A percentile compares a stretch with the other conserved stretches of the same genome.
phyloP scores from a whole-genome alignment of 805 yeast genomes.

The Scheffersomyces stipitis region DNA sequence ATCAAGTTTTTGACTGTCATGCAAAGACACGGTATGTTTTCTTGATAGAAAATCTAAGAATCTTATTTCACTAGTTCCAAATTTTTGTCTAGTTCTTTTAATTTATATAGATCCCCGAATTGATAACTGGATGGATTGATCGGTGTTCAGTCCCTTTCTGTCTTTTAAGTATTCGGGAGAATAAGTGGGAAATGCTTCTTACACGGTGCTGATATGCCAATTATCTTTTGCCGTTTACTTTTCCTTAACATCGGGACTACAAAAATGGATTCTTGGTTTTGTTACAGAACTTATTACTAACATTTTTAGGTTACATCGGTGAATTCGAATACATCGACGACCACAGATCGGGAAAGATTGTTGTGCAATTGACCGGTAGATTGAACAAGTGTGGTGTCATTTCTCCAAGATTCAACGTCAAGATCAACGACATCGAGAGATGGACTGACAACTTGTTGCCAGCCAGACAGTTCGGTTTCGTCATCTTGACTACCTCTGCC shows the following conservation, averaged over 20 bases:
- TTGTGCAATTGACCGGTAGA: slow-evolving; percentile 96
- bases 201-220: slow-evolving; percentile 50
- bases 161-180: slow-evolving; percentile 98
- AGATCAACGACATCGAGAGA: slow-evolving; percentile 23
- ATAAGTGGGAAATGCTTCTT: slow-evolving; percentile 61
- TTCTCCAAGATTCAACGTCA: slow-evolving; percentile 27
- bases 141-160: slow-evolving; percentile 88
- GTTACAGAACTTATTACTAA: slow-evolving; percentile 18
- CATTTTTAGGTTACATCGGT: slow-evolving; percentile 68
- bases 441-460: slow-evolving; percentile 31
- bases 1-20: slow-evolving; percentile 94
- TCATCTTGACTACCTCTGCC: slow-evolving; percentile 27
- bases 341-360: slow-evolving; percentile 98
- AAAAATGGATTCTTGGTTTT: too few relatives aligned
- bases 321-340: slow-evolving; percentile 98
- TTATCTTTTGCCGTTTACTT: slow-evolving; percentile 59
- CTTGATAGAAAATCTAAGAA: too few relatives aligned
- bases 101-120: slow-evolving; percentile 79
- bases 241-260: slow-evolving; percentile 56
- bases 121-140: slow-evolving; percentile 98
- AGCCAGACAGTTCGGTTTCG: slow-evolving; percentile 27
- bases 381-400: slow-evolving; percentile 27
- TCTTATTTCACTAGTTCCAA: too few relatives aligned
- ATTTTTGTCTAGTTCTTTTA: too few relatives aligned
- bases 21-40: slow-evolving; percentile 81